phyloP scores from a whole-genome alignment of 2,329 filamentous ascomycete genomes.

The Periconia sp. region DNA sequence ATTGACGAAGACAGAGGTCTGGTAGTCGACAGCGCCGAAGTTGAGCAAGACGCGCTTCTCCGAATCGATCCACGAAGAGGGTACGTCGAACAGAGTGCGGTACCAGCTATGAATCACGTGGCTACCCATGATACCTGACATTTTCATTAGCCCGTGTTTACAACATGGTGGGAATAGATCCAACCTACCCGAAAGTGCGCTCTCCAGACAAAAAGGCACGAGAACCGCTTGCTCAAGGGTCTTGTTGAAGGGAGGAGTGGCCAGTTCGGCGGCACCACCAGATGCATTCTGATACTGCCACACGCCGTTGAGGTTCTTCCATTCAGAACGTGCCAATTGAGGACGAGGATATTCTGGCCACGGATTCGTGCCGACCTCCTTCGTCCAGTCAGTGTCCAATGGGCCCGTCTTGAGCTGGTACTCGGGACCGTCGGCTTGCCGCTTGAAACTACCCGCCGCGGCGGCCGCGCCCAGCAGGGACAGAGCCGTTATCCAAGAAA shows the following conservation, averaged over 20 bases:
- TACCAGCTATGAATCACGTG: slow-evolving; percentile 50
- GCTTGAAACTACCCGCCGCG: slow-evolving; percentile 12
- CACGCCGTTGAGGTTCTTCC: slow-evolving; percentile 59
- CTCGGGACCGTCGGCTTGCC: slow-evolving; percentile 23
- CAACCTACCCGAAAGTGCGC: slow-evolving; percentile 52
- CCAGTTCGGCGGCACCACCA: slow-evolving; percentile 35
- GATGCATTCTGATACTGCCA: slow-evolving; percentile 18
- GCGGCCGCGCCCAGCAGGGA: slow-evolving; percentile 12
- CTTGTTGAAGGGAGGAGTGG: slow-evolving; percentile 49
- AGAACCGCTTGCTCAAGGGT: slow-evolving; percentile 49
- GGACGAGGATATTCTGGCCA: slow-evolving; percentile 63
- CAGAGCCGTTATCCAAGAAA: neutral
- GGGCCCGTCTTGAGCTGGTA: slow-evolving; percentile 32
- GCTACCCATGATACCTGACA: slow-evolving; percentile 45
- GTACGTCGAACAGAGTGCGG: slow-evolving; percentile 55
- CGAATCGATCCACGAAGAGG: slow-evolving; percentile 46
- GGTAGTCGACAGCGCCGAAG: slow-evolving; percentile 62
- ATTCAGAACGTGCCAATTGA: slow-evolving; percentile 55
- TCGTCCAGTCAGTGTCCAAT: slow-evolving; percentile 53
- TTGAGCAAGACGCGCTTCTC: slow-evolving; percentile 53
- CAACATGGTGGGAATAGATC: neutral
- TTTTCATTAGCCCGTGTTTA: slow-evolving; percentile 45
- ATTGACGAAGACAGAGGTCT: slow-evolving; percentile 62
- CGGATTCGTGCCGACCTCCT: slow-evolving; percentile 54
- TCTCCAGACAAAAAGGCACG: slow-evolving; percentile 58